phyloP scores from a whole-genome alignment of 495 filamentous ascomycete genomes.

The Hypoxylon cercidicola region DNA sequence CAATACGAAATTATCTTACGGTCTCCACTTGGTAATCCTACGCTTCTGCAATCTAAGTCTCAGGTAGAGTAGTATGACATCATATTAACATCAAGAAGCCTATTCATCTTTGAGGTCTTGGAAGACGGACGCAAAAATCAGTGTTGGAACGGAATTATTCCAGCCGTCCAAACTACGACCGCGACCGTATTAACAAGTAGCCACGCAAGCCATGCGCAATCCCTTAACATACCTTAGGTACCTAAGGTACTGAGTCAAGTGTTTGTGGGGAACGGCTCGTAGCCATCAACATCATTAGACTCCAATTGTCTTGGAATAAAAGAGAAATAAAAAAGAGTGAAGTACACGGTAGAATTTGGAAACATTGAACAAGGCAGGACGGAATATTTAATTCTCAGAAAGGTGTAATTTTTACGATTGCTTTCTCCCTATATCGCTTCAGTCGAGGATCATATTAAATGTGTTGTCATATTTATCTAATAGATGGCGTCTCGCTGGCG shows the following conservation, averaged over 20 bases:
- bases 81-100: too few species aligned
- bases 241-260: not conserved
- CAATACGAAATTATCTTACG: constrained; percentile 13
- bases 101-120: too few species aligned
- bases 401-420: not conserved
- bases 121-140: too few species aligned
- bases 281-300: constrained; percentile 17
- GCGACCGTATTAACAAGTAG: too few species aligned
- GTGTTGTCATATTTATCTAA: not conserved
- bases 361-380: too few species aligned
- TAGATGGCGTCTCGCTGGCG: constrained; percentile 2
- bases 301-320: constrained; percentile 4
- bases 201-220: not conserved
- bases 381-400: not conserved
- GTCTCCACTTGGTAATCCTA: constrained; percentile 12
- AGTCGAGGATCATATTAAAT: not conserved
- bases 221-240: not conserved
- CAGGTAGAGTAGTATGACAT: too few species aligned
- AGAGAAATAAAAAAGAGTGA: not conserved
- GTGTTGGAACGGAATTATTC: too few species aligned
- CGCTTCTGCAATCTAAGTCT: not conserved
- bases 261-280: constrained; percentile 1
- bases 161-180: too few species aligned
- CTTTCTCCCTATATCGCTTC: too few species aligned
- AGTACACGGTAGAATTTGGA: constrained; percentile 9